phyloP scores from a whole-genome alignment of 2,329 filamentous ascomycete species.

The Mycosphaerella arachidis region DNA sequence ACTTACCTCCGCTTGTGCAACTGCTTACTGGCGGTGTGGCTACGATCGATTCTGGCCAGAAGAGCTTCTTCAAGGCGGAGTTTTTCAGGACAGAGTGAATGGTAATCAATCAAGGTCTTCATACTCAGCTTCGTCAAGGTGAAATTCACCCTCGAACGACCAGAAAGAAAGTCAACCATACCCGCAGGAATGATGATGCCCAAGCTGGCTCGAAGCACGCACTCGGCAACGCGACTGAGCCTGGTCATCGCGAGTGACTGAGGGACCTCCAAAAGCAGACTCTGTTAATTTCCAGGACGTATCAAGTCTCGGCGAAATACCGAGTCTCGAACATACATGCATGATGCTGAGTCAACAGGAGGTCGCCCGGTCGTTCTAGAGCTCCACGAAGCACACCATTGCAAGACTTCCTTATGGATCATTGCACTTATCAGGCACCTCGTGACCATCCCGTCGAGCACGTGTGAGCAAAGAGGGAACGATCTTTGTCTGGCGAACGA shows the following conservation, averaged over 20 bases:
- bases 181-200: too few relatives aligned
- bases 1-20: conserved; percentile 1
- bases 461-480: too few relatives aligned
- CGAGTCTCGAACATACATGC: too few relatives aligned
- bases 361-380: not conserved
- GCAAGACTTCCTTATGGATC: not conserved
- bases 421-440: not conserved
- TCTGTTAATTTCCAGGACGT: too few relatives aligned
- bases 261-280: too few relatives aligned
- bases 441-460: not conserved
- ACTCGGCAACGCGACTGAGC: too few relatives aligned
- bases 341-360: not conserved
- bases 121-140: conserved; percentile 2
- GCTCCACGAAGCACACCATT: not conserved
- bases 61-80: conserved; percentile 8
- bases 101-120: not conserved
- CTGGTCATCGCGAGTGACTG: too few relatives aligned
- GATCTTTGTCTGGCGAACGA: too few relatives aligned
- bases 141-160: not conserved
- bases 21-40: not conserved
- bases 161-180: not conserved
- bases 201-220: too few relatives aligned
- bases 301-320: too few relatives aligned
- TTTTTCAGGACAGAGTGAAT: not conserved
- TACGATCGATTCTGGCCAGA: not conserved